phyloP scores from a whole-genome alignment of 2,329 filamentous ascomycete species.

The Cladorrhinum sp. region DNA sequence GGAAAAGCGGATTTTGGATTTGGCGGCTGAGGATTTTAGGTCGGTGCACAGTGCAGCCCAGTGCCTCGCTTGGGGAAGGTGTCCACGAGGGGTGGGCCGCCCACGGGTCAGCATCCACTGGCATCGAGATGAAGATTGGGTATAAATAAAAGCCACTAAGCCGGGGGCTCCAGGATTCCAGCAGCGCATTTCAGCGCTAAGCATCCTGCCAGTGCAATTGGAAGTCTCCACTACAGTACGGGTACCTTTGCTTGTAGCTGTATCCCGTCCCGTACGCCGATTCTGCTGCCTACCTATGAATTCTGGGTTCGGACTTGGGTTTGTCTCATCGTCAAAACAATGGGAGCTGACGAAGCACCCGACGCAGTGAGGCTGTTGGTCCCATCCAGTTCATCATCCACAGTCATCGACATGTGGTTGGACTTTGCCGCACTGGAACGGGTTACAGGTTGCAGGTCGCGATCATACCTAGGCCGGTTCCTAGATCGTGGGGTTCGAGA shows the following conservation, averaged over 20 bases:
- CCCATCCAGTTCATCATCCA: neutral
- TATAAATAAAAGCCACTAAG: neutral
- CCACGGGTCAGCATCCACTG: conserved; percentile 8
- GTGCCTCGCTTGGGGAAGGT: conserved; percentile 11
- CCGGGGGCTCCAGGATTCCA: neutral
- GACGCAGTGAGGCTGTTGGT: neutral
- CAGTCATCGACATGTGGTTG: neutral
- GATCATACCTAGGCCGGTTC: neutral
- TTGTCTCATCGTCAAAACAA: neutral
- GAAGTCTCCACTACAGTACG: neutral
- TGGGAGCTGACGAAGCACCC: neutral
- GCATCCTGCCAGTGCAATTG: neutral
- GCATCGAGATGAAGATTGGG: conserved; percentile 3
- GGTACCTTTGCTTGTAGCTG: neutral
- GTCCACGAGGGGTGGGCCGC: neutral
- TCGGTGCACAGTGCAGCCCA: conserved; percentile 22
- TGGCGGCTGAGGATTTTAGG: conserved; percentile 25
- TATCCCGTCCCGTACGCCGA: too few relatives aligned
- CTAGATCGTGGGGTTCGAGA: neutral
- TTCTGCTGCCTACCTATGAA: too few relatives aligned
- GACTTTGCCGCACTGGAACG: neutral
- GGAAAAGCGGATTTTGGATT: conserved; percentile 28
- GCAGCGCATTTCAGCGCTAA: neutral
- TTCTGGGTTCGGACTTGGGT: neutral
- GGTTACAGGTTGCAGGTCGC: neutral